A percentile compares a stretch with the other conserved stretches of the same genome.
Conservation (phyloP, 192 early-diverging fungal genomes). For the Dispira parvispora region DNA sequence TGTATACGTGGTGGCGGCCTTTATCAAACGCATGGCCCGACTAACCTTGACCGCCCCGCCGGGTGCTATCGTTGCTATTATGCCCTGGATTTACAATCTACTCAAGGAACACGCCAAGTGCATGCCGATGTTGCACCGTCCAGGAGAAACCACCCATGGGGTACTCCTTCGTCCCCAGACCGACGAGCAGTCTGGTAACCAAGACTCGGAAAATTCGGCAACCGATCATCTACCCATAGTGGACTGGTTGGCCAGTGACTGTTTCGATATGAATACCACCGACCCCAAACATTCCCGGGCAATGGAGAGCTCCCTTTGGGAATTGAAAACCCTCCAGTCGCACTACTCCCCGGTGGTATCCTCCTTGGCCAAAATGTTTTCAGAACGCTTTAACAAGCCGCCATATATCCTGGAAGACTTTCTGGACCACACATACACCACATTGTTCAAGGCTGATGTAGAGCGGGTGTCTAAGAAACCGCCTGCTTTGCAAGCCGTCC, state of each 20-base stretch:
- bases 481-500: conserved; percentile 39
- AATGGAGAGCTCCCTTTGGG: conserved; percentile 83
- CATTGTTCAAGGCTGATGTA: conserved; percentile 12
- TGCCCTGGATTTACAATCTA: conserved; percentile 89
- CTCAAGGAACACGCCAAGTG: conserved; percentile 81
- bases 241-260: conserved; percentile 6
- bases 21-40: conserved; percentile 81
- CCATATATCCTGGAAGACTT: conserved; percentile 88
- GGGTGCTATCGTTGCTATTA: conserved; percentile 58
- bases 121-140: conserved; percentile 70
- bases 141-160: conserved; percentile 21
- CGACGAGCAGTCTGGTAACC: not conserved
- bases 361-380: conserved; percentile 67
- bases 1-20: conserved; percentile 77
- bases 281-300: conserved; percentile 71
- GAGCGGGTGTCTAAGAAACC: conserved; percentile 20
- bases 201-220: not conserved
- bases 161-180: not conserved
- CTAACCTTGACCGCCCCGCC: conserved; percentile 72
- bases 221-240: not conserved
- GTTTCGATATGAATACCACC: conserved; percentile 18
- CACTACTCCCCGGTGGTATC: conserved; percentile 84
- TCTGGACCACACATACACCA: conserved; percentile 76
- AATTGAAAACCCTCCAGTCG: conserved; percentile 66
- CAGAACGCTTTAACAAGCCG: conserved; percentile 75